These are phyloP conservation scores for Acacia melanoxylon DNA, from an alignment of 306 rosid species.

Conservation along the genomic window DNA sequence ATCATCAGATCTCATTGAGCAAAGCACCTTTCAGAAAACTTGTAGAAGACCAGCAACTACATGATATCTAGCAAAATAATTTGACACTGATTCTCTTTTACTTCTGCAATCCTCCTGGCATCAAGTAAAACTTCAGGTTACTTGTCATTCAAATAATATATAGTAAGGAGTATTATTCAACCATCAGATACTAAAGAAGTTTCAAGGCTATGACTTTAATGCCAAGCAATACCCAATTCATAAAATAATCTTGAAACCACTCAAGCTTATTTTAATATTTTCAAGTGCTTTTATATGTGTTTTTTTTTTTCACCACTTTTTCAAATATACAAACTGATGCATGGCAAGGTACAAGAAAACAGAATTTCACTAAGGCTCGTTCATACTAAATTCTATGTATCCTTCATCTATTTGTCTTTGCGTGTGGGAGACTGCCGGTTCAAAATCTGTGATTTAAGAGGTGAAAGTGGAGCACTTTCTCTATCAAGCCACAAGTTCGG, in stretches of 20 bases:
- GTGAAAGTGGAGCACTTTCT: neutral
- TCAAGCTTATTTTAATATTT: neutral
- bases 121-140: conserved; percentile 54
- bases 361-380: neutral
- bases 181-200: neutral
- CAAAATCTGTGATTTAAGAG: neutral
- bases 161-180: conserved; percentile 1
- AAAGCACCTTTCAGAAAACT: too few relatives aligned
- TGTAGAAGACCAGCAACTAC: neutral
- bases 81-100: conserved; percentile 65
- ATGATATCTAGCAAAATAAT: conserved; percentile 61
- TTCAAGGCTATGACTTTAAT: neutral
- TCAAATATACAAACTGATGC: neutral
- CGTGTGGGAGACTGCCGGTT: neutral
- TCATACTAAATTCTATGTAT: neutral
- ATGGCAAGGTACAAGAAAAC: neutral
- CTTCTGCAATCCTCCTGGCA: conserved; percentile 76
- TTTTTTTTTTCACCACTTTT: neutral
- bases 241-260: neutral
- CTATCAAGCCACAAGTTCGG: neutral
- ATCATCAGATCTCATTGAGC: too few relatives aligned
- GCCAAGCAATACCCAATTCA: neutral
- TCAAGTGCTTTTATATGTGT: neutral
- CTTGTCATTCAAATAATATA: neutral
- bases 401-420: neutral